Evolutionary conservation across 306 rosid species (phyloP).

Genomic region (Trifolium dubium): DNA sequence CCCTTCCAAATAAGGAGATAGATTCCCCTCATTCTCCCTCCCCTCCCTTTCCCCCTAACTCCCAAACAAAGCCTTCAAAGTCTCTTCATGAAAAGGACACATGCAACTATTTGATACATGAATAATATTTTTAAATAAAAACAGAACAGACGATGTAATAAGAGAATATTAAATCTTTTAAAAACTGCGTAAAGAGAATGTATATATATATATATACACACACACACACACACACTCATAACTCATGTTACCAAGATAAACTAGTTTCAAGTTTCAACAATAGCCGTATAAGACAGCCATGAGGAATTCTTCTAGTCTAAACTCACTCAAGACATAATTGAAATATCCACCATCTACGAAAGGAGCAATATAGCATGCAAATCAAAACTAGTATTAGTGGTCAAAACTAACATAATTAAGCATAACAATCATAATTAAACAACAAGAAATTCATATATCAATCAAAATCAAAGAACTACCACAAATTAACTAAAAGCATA

Average conservation of each 20-base stretch:
- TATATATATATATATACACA: too few species aligned
- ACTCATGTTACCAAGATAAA: too few species aligned
- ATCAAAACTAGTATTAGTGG: background rate
- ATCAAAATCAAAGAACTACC: background rate
- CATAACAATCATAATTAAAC: conserved; percentile 4
- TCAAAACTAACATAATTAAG: background rate
- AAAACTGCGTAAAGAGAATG: background rate
- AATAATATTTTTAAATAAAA: background rate
- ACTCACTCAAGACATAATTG: background rate
- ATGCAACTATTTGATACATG: background rate
- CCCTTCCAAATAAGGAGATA: background rate
- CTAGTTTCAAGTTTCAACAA: background rate
- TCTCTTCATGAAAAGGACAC: background rate
- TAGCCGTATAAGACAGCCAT: background rate
- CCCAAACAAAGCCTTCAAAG: background rate
- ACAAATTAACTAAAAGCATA: background rate
- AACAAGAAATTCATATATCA: conserved; percentile 1
- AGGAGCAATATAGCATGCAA: background rate
- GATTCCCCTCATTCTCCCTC: background rate
- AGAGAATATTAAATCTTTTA: background rate
- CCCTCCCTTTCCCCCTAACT: background rate
- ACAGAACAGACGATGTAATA: background rate
- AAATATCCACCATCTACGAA: background rate
- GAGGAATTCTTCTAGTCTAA: background rate
- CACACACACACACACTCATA: too few species aligned